Evolutionary conservation across 139 green algal species (phyloP).

Genomic region (Desmodesmus armatus): DNA sequence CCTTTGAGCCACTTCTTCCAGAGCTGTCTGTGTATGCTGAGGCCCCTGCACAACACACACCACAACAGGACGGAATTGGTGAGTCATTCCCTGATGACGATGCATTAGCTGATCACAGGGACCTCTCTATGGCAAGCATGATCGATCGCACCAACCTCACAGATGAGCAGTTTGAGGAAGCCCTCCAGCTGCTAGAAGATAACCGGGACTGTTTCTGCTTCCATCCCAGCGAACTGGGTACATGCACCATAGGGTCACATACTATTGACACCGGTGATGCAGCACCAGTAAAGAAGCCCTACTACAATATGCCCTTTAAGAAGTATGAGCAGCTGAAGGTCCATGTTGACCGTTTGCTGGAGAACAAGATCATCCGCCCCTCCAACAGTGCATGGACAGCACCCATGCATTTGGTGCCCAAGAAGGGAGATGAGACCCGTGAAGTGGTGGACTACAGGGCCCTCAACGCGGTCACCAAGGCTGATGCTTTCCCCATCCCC

Average conservation of each 20-base stretch:
- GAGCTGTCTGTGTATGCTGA: too few species aligned
- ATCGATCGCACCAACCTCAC: not conserved
- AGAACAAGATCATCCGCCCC: not conserved
- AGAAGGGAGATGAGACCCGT: not conserved
- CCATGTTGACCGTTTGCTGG: not conserved
- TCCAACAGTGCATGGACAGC: conserved; percentile 10
- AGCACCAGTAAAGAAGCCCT: not conserved
- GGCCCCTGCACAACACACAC: too few species aligned
- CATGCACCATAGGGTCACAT: not conserved
- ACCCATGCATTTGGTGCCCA: conserved; percentile 7
- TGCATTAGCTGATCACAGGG: not conserved
- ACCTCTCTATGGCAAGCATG: not conserved
- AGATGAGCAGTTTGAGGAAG: not conserved
- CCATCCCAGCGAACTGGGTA: not conserved
- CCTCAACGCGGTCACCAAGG: not conserved
- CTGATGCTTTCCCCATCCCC: conserved; percentile 3
- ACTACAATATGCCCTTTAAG: not conserved
- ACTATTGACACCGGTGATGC: not conserved
- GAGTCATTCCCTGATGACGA: not conserved
- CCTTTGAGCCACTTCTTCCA: too few species aligned
- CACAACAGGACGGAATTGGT: too few species aligned
- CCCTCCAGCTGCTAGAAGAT: not conserved
- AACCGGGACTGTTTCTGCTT: not conserved
- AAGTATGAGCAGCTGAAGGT: not conserved
- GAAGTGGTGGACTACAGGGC: not conserved